phyloP scores from a whole-genome alignment of 169 alveolate genomes.

The Neospora caninum region DNA sequence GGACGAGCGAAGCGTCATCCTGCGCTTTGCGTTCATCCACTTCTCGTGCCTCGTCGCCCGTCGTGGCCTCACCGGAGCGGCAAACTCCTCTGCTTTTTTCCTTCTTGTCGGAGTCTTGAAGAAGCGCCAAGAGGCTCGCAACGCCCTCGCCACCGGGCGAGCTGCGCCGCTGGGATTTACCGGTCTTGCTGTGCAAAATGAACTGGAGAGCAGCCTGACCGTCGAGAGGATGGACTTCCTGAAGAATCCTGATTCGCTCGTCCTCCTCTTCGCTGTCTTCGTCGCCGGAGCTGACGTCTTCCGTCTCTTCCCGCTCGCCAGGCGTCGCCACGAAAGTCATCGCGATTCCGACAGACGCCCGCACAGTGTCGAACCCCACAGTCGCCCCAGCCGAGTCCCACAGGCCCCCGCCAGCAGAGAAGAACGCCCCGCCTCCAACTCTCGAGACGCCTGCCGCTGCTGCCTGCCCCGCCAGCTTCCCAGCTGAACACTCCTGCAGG shows the following conservation, averaged over 20 bases:
- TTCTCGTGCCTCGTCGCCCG: neutral
- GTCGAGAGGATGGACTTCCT: constrained; percentile 13
- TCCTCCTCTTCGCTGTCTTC: constrained; percentile 28
- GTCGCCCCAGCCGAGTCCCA: neutral
- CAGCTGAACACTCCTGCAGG: neutral
- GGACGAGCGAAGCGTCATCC: neutral
- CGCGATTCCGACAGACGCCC: neutral
- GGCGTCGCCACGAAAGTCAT: neutral
- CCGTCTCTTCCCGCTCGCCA: neutral
- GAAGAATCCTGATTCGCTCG: neutral
- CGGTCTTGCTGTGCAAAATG: neutral
- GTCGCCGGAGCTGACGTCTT: neutral
- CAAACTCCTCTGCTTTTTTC: too few species aligned
- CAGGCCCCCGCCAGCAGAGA: neutral
- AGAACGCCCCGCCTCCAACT: neutral
- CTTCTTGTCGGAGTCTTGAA: neutral
- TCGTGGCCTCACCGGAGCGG: too few species aligned
- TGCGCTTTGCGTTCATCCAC: neutral
- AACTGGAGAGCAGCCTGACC: neutral
- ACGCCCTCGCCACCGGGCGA: neutral
- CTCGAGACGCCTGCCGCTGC: neutral
- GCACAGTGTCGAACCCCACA: neutral
- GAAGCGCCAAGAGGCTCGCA: neutral
- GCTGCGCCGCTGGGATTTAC: constrained; percentile 3
- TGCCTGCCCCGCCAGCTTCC: neutral